Conservation (phyloP, 208 protist species). For the Leishmania tarentolae region DNA sequence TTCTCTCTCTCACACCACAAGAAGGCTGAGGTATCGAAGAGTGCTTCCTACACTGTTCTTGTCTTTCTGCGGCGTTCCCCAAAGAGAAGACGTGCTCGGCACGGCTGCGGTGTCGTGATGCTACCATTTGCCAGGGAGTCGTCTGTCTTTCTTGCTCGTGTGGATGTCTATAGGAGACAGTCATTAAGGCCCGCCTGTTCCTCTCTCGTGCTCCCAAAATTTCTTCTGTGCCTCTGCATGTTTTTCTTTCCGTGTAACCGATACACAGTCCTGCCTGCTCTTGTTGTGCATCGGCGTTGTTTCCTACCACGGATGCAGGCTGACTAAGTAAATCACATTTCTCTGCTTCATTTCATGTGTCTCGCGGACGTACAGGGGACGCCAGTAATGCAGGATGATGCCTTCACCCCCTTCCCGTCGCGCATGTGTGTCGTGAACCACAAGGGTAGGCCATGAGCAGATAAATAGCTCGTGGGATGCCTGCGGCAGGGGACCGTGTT, state of each 20-base stretch:
- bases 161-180: too few species aligned
- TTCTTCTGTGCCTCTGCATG: background rate
- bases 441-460: background rate
- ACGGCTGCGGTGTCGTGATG: too few species aligned
- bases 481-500: background rate
- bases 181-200: too few species aligned
- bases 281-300: background rate
- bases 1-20: too few species aligned
- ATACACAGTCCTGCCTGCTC: background rate
- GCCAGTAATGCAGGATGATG: background rate
- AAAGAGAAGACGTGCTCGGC: background rate
- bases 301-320: too few species aligned
- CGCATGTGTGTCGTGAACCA: background rate
- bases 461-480: background rate
- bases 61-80: background rate
- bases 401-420: background rate
- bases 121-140: too few species aligned
- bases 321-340: background rate
- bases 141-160: too few species aligned
- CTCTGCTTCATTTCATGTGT: constrained; percentile 3
- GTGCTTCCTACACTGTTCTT: too few species aligned
- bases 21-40: too few species aligned
- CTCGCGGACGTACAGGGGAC: background rate
- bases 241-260: background rate
- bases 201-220: too few species aligned